Evolutionary conservation across 129 eudicot genomes (phyloP), one percentile per base, ranked within the genome.

Genomic region (Centaurea solstitialis): DNA sequence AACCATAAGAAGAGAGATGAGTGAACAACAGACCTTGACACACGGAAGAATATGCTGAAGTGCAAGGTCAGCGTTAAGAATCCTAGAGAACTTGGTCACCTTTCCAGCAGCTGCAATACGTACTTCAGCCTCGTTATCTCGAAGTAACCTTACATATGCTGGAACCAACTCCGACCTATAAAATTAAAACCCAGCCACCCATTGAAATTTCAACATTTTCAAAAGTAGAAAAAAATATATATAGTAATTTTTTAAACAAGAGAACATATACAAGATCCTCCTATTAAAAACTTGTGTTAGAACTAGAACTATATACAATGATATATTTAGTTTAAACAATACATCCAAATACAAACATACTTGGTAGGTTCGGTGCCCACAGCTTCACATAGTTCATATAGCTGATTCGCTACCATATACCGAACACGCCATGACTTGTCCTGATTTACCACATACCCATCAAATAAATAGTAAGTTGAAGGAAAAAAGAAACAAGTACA

Each of bases 381-480:
- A 78, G 98, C 98, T 84, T 94, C 98, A 84, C 98, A 94, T 82
- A 94, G 90, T 76, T 94, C 98, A 78, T 94, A 94, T 81, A 94
- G 80, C 71, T 94, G 98, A 79, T 94, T 94, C n/a, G 98, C 98
- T 82, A 94, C 98, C 98, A 90, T 94, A 83, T 94, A 92, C 22
- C 98, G 91, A 26, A 94, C 98, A 84, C 98, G 97, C 98, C 98
- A 94, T 38, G 98, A 94, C 87, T 94, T 94, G 80, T 94, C 98
- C 98, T 94, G 93, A 82, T 79, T 75, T 75, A 66, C 74, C 74
- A 41, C 50, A 71, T 67, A 53, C 21, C 26, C 5, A 37, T 70
- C 10, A 41, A 65, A 47, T 21, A 41, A 65, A 47, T 21, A 39
- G 78, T 72, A 72, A 72, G 78, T 71, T 79, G 6, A 24, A 8